Percentiles rank a stretch among this genome's conserved stretches.
Conservation (phyloP, 805 yeast species). For the Sporopachydermia lactativora region DNA sequence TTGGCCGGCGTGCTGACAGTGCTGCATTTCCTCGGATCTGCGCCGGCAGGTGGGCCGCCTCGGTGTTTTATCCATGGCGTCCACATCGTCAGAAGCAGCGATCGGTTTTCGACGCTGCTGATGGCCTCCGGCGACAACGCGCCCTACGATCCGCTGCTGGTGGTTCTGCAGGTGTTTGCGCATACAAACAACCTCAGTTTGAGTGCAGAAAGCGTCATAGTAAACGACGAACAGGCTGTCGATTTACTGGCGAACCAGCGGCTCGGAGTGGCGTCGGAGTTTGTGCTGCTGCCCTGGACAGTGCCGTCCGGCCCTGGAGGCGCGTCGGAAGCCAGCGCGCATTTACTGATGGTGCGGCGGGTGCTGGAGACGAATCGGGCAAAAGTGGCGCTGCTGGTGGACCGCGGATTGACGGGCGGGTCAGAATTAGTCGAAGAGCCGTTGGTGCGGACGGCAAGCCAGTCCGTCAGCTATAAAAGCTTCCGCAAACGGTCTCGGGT, state of each 20-base stretch:
- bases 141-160: not conserved
- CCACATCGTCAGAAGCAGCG: not conserved
- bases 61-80: not conserved
- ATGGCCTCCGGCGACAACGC: not conserved
- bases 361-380: not conserved
- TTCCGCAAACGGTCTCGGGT: not conserved
- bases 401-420: not conserved
- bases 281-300: not conserved
- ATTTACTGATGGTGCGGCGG: not conserved
- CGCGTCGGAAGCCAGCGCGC: not conserved
- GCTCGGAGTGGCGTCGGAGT: not conserved
- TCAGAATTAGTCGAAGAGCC: no score
- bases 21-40: not conserved
- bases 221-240: not conserved
- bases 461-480: conserved; percentile 1
- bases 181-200: not conserved
- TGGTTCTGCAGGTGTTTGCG: not conserved
- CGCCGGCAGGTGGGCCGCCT: not conserved
- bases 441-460: no score
- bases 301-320: not conserved
- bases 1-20: not conserved
- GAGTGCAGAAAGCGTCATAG: not conserved
- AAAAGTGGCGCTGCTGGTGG: not conserved
- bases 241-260: not conserved
- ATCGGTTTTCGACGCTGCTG: not conserved